Base-by-base conservation (phyloP, 768 basidiomycete species). In the Paxillus involutus region DNA sequence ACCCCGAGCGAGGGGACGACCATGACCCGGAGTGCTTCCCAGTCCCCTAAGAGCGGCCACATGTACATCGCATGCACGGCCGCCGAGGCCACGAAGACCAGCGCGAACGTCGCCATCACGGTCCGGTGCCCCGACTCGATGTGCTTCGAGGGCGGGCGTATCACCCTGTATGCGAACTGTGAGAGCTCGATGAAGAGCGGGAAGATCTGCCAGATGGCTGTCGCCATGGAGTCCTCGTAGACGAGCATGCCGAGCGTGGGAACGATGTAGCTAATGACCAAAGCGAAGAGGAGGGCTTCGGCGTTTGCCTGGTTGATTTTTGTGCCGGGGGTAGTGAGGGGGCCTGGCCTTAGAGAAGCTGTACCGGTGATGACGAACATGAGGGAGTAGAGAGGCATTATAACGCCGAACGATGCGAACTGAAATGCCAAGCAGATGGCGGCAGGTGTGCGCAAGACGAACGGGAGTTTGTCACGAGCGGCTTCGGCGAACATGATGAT, bases 151-250 rank as follows among this genome's bases (percentile, higher is more conserved):
- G 66, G 59, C 12, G 62, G 62, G 21, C 78, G 74, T 49, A 79
- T 57, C 39, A 73, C 39, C 14, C 77, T 67, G 58, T 85, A 77
- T 0, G 58, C 44, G 9, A 61, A 59, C 29, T 73, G 66, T 2
- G 77, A 75, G n/a, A 80, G 4, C n/a, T 73, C 73, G 42, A 79
- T 66, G 55, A 72, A 70, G n/a, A 78, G 32, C 10, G 83, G 83
- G 56, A 78, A 83, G 26, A 72, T 56, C 56, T 83, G 82, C 83
- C 83, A 85, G 32, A 77, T 66, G 10, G 78, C 78, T 14, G 80
- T 83, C 42, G 81, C 64, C 44, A 57, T 57, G 0, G 78, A 71
- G 47, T 77, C 76, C 24, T 68, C 61, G 26, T 80, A 52, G 43
- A 71, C 30, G 54, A 83, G 45, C 73, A 84, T 76, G 44, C 70